phyloP scores from a whole-genome alignment of 306 rosid species.

The Trichosanthes cucumerina region DNA sequence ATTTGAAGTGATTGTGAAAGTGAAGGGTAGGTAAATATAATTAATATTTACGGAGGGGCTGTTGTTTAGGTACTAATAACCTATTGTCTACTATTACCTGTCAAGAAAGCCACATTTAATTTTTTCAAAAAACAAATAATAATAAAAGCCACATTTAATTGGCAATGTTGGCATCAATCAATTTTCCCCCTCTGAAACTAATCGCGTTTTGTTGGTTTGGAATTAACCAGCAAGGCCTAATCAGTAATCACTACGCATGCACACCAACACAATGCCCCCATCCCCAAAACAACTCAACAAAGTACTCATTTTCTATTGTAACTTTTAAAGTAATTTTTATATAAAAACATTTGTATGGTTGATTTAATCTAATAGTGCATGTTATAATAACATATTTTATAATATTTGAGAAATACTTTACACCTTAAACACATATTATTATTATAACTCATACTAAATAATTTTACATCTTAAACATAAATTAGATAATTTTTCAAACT shows the following conservation, averaged over 20 bases:
- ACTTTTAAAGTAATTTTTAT: too few relatives aligned
- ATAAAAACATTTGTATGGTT: too few relatives aligned
- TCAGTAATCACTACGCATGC: conserved; percentile 4
- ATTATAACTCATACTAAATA: too few relatives aligned
- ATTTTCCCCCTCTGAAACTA: neutral
- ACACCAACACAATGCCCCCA: neutral
- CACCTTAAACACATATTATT: too few relatives aligned
- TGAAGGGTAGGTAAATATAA: neutral
- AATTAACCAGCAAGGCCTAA: neutral
- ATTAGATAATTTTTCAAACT: too few relatives aligned
- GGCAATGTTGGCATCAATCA: neutral
- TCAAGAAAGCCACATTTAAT: neutral
- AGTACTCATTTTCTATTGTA: neutral
- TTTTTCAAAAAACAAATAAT: too few relatives aligned
- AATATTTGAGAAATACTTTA: too few relatives aligned
- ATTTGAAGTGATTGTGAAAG: neutral
- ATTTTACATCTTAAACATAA: too few relatives aligned
- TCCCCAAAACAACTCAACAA: neutral
- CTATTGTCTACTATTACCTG: neutral
- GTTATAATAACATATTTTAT: too few relatives aligned
- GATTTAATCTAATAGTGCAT: too few relatives aligned
- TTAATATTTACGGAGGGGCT: neutral
- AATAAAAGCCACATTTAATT: neutral
- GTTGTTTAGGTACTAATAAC: neutral
- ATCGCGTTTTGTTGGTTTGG: neutral